Base-by-base conservation (phyloP, 768 basidiomycete genomes). In the Pleurotus tuoliensis region DNA sequence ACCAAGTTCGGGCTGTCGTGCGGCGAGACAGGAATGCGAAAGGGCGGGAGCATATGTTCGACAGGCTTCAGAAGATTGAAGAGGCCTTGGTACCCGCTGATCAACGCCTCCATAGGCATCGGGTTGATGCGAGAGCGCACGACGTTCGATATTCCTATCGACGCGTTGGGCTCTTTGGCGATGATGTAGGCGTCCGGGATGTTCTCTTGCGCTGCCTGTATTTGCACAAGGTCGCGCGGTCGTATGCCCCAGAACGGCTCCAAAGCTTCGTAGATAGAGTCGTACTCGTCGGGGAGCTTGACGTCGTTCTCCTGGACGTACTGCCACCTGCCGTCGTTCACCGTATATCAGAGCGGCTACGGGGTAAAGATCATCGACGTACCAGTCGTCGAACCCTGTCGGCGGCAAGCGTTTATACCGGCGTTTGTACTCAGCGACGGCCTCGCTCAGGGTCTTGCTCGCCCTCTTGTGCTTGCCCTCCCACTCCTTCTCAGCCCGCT, bases 331-430 rank as follows among this genome's bases (percentile, higher is more conserved):
- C 24, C 58, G 38, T 43, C 30, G 47, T 27, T 30, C 24, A 13
- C 15, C 16, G n/a, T 44, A 40, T 22, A 37, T 12, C 27, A 27
- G 27, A 18, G 13, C 8, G 4, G 47, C n/a, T 0, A 13, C 5
- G 43, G 25, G 27, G 82, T 83, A 41, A 22, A 34, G 8, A 34
- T 34, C 30, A 34, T 8, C 6, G 15, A 70, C 69, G 73, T 77
- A 92, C 94, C 94, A 95, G 34, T 79, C 71, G 65, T 91, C 91
- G 62, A 96, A 97, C 0, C 95, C 94, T 43, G 76, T 76, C 0
- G 95, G 94, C 0, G 95, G 94, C 39, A 79, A 71, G 46, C 90
- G 79, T 20, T 73, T 75, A 69, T 94, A 95, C 62, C 93, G 76
- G 40, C 80, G 75, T 53, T 77, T 77, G 71, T 98, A 97, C 69